phyloP scores from a whole-genome alignment of 129 eudicot species.

The Deinandra increscens region DNA sequence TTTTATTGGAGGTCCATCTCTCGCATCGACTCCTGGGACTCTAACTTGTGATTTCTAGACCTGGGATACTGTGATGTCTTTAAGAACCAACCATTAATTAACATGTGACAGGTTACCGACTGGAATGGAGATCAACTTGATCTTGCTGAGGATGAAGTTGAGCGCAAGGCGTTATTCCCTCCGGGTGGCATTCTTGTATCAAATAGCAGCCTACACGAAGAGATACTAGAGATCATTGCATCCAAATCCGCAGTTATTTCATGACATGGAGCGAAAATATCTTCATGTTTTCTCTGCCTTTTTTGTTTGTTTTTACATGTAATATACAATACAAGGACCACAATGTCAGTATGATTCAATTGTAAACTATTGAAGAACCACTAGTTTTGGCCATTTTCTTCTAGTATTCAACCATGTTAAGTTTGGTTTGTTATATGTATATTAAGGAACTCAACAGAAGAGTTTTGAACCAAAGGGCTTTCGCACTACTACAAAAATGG shows the following conservation, averaged over 20 bases:
- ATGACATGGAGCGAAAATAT: conserved; percentile 15
- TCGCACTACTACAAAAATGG: no score
- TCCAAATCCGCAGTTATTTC: conserved; percentile 39
- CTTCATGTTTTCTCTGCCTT: background rate
- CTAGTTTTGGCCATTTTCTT: background rate
- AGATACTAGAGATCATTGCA: conserved; percentile 60
- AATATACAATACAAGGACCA: conserved; percentile 2
- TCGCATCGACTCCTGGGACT: no score
- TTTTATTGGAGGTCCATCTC: background rate
- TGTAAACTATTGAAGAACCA: background rate
- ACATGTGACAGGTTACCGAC: conserved; percentile 69
- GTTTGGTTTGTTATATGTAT: background rate
- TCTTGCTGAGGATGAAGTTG: conserved; percentile 73
- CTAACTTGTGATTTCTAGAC: background rate
- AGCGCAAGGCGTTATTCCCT: conserved; percentile 68
- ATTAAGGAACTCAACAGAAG: no score
- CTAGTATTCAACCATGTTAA: background rate
- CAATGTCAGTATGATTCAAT: background rate
- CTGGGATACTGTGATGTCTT: background rate
- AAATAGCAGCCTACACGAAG: conserved; percentile 54
- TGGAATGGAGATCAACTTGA: conserved; percentile 82
- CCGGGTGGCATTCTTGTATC: conserved; percentile 81
- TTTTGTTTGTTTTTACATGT: conserved; percentile 10
- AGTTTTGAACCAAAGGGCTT: no score
- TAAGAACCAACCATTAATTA: background rate